phyloP scores from a whole-genome alignment of 305 asterid species.

The Fraxinus sp. region DNA sequence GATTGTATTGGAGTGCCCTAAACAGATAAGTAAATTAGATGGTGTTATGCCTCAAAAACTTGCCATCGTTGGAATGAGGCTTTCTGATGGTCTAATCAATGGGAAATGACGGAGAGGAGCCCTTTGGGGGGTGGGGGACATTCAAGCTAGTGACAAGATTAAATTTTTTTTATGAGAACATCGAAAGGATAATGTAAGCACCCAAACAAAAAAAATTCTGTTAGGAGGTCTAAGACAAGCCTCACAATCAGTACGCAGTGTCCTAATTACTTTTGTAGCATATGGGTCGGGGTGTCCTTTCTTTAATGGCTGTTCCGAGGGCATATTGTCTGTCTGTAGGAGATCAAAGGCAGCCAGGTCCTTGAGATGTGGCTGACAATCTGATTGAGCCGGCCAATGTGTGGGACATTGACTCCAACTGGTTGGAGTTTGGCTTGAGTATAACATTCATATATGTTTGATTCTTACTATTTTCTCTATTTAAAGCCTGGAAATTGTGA shows the following conservation, averaged over 20 bases:
- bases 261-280: background rate
- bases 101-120: background rate
- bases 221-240: background rate
- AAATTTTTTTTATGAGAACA: background rate
- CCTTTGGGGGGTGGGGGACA: background rate
- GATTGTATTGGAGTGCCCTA: background rate
- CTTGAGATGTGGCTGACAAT: background rate
- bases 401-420: background rate
- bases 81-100: background rate
- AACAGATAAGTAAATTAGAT: background rate
- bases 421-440: background rate
- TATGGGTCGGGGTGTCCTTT: background rate
- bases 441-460: background rate
- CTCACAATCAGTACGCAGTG: background rate
- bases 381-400: background rate
- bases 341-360: background rate
- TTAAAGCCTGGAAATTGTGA: background rate
- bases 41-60: background rate
- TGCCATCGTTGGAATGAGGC: background rate
- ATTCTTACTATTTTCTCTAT: background rate
- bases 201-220: background rate
- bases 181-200: background rate
- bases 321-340: background rate
- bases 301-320: background rate
- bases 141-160: background rate